Percentiles rank a stretch among this genome's conserved stretches.
phyloP scores from a whole-genome alignment of 1,284 basidiomycete genomes.

The Boletus smithii region DNA sequence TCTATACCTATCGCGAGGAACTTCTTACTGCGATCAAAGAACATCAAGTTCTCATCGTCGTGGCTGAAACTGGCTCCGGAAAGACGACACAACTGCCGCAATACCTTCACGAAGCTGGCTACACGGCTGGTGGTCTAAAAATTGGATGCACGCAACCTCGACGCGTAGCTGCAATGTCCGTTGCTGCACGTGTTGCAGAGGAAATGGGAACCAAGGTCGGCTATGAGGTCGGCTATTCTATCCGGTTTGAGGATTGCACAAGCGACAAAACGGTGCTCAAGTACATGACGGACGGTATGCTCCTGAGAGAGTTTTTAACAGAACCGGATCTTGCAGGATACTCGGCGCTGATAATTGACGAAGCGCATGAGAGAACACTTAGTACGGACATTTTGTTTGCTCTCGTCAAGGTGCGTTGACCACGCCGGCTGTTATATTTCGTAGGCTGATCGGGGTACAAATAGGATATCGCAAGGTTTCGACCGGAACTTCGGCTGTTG shows the following conservation, averaged over 20 bases:
- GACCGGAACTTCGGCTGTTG: conserved; percentile 86
- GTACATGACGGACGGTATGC: conserved; percentile 99
- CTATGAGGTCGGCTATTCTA: conserved; percentile 97
- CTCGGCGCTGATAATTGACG: conserved; percentile 91
- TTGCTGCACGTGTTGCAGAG: conserved; percentile 97
- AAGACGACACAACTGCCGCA: conserved; percentile 99
- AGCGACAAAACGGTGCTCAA: conserved; percentile 97
- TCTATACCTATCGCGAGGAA: conserved; percentile 82
- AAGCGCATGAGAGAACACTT: conserved; percentile 93
- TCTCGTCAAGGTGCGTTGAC: conserved; percentile 82
- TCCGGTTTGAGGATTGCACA: conserved; percentile 99
- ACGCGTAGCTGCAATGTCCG: conserved; percentile 98
- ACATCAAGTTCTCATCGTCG: conserved; percentile 90
- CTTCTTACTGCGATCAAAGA: conserved; percentile 87
- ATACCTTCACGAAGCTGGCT: conserved; percentile 97
- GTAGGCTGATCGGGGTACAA: conserved; percentile 10
- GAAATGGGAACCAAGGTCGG: conserved; percentile 97
- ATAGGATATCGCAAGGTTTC: conserved; percentile 94
- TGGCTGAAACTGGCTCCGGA: conserved; percentile 93
- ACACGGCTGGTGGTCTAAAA: conserved; percentile 83
- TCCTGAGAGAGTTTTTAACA: conserved; percentile 93
- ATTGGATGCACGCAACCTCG: conserved; percentile 98
- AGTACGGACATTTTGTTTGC: conserved; percentile 97
- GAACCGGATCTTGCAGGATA: conserved; percentile 94
- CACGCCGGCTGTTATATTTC: conserved; percentile 10